Percentiles rank a stretch among this genome's conserved stretches.
These are phyloP conservation scores for Penicillium atrosanguineum DNA, from an alignment of 495 filamentous ascomycete species.

Conservation along the genomic window DNA sequence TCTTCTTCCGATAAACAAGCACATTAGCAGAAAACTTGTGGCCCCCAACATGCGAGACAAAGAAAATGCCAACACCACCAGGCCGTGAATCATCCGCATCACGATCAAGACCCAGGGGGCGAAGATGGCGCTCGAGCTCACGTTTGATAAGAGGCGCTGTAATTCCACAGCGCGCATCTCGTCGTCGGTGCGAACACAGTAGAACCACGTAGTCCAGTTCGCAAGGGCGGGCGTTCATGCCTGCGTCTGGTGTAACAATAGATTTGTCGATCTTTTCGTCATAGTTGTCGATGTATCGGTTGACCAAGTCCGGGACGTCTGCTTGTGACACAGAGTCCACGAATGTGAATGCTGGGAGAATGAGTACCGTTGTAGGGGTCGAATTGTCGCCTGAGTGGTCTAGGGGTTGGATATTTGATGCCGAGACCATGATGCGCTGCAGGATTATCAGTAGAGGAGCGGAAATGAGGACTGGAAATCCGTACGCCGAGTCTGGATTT, in stretches of 20 bases:
- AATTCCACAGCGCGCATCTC: conserved; percentile 92
- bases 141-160: conserved; percentile 80
- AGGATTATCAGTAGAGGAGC: conserved; percentile 3
- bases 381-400: conserved; percentile 44
- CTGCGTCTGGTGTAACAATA: conserved; percentile 24
- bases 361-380: conserved; percentile 66
- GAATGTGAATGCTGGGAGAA: conserved; percentile 83
- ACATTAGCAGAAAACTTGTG: conserved; percentile 94
- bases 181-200: conserved; percentile 87
- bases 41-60: conserved; percentile 91
- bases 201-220: conserved; percentile 83
- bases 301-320: conserved; percentile 67
- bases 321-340: conserved; percentile 74
- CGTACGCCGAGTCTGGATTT: conserved; percentile 72
- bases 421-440: conserved; percentile 84
- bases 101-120: conserved; percentile 78
- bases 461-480: background rate
- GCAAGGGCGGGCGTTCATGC: conserved; percentile 56
- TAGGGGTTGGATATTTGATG: conserved; percentile 77
- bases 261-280: conserved; percentile 58
- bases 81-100: conserved; percentile 81
- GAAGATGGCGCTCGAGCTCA: conserved; percentile 86
- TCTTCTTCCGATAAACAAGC: conserved; percentile 74
- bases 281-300: conserved; percentile 63
- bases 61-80: conserved; percentile 89